Percentiles rank a stretch among this genome's conserved stretches.
These are phyloP conservation scores for Nicotiana undulata DNA, from an alignment of 257 asterid genomes.

Conservation along the genomic window DNA sequence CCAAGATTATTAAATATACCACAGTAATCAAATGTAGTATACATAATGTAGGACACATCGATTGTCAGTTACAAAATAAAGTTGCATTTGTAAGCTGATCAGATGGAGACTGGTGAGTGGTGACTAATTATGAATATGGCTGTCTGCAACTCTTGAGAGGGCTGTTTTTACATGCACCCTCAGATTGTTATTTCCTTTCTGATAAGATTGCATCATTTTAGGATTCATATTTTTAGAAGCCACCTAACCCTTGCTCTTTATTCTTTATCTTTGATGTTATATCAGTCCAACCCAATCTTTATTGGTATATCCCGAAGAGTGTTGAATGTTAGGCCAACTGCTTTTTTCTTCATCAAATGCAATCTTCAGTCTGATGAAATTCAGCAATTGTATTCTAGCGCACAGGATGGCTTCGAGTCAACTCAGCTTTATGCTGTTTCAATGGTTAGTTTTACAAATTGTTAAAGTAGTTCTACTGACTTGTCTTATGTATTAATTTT, in stretches of 20 bases:
- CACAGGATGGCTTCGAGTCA: slow-evolving; percentile 83
- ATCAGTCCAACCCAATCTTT: slow-evolving; percentile 58
- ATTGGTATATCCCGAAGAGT: slow-evolving; percentile 78
- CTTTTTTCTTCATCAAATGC: slow-evolving; percentile 82
- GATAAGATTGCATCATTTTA: neutral
- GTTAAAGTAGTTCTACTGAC: neutral
- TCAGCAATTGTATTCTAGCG: slow-evolving; percentile 52
- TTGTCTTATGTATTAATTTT: neutral
- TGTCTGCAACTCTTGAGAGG: neutral
- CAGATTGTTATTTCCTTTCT: neutral
- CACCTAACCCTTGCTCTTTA: neutral
- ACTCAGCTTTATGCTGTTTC: slow-evolving; percentile 72
- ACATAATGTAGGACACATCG: neutral
- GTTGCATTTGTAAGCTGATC: neutral
- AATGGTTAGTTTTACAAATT: slow-evolving; percentile 36
- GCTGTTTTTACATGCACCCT: neutral
- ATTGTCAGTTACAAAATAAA: neutral
- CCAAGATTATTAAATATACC: neutral
- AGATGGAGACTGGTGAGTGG: neutral
- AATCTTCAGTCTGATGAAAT: slow-evolving; percentile 61
- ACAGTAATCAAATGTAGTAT: neutral
- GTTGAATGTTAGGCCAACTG: slow-evolving; percentile 84
- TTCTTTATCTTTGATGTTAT: slow-evolving; percentile 19
- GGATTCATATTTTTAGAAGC: neutral
- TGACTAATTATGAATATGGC: neutral